A percentile compares a stretch with the other conserved stretches of the same genome.
These are phyloP conservation scores for Blastomyces parvus DNA, from an alignment of 2,329 filamentous ascomycete species.

Conservation along the genomic window DNA sequence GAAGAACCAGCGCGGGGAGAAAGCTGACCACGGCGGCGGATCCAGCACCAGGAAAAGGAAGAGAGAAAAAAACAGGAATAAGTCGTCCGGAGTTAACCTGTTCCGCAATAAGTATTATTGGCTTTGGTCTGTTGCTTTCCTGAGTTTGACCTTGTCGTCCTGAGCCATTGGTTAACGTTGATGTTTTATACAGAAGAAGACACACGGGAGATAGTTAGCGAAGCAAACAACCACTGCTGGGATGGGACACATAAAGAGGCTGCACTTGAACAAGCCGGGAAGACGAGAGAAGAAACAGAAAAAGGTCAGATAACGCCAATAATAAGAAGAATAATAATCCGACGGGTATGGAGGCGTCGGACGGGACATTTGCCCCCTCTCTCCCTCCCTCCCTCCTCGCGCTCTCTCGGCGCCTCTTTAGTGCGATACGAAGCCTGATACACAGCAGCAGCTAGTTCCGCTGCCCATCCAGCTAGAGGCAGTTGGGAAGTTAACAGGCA, in stretches of 20 bases:
- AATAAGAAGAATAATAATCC: background rate
- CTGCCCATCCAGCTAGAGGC: background rate
- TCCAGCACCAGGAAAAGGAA: background rate
- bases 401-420: background rate
- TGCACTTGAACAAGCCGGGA: background rate
- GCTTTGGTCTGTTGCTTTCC: background rate
- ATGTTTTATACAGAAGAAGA: background rate
- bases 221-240: background rate
- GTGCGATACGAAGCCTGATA: constrained; percentile 2
- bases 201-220: background rate
- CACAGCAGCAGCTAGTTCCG: background rate
- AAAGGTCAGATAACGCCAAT: background rate
- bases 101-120: background rate
- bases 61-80: background rate
- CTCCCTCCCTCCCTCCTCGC: background rate
- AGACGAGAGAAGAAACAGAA: background rate
- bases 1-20: background rate
- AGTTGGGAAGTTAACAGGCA: background rate
- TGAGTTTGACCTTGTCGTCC: background rate
- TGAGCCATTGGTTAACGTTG: background rate
- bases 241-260: too few species aligned
- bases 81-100: background rate
- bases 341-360: background rate
- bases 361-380: background rate
- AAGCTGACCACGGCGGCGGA: background rate